Percentiles rank a stretch among this genome's conserved stretches.
phyloP scores from a whole-genome alignment of 2,329 filamentous ascomycete genomes.

The Amauroascus verrucosus region DNA sequence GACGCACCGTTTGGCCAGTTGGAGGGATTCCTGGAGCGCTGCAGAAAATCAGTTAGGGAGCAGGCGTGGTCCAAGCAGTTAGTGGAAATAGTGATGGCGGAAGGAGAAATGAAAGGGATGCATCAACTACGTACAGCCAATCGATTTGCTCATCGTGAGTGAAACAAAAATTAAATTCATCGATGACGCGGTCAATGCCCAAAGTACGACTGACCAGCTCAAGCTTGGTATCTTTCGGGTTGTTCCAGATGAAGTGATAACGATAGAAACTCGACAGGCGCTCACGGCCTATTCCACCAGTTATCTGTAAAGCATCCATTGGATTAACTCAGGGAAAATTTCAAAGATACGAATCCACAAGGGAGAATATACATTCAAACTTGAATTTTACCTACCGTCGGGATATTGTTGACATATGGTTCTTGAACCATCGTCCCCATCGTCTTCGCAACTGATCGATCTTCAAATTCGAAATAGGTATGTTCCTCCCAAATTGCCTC shows the following conservation, averaged over 20 bases:
- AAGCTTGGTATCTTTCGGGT: slow-evolving; percentile 55
- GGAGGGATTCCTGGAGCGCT: slow-evolving; percentile 48
- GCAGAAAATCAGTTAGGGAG: not conserved
- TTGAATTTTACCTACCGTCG: slow-evolving; percentile 32
- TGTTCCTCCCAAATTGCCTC: slow-evolving; percentile 74
- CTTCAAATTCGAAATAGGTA: slow-evolving; percentile 58
- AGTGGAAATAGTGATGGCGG: not conserved
- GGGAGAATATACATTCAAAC: not conserved
- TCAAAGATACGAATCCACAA: too few relatives aligned
- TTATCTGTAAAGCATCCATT: slow-evolving; percentile 33
- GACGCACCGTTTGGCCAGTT: slow-evolving; percentile 47
- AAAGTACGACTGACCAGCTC: slow-evolving; percentile 52
- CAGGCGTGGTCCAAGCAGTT: not conserved
- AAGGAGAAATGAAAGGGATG: not conserved
- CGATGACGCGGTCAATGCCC: slow-evolving; percentile 49
- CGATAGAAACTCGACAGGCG: slow-evolving; percentile 58
- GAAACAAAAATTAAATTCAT: slow-evolving; percentile 49
- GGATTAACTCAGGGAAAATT: not conserved
- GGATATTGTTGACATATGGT: slow-evolving; percentile 24
- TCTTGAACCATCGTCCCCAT: slow-evolving; percentile 23
- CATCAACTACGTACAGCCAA: slow-evolving; percentile 48
- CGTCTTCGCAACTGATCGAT: slow-evolving; percentile 52
- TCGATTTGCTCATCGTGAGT: slow-evolving; percentile 47
- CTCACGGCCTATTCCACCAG: slow-evolving; percentile 58
- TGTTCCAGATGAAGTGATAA: slow-evolving; percentile 64